These are phyloP conservation scores for Aspergillus pseudotamarii DNA, from an alignment of 2,329 filamentous ascomycete species.

Conservation along the genomic window DNA sequence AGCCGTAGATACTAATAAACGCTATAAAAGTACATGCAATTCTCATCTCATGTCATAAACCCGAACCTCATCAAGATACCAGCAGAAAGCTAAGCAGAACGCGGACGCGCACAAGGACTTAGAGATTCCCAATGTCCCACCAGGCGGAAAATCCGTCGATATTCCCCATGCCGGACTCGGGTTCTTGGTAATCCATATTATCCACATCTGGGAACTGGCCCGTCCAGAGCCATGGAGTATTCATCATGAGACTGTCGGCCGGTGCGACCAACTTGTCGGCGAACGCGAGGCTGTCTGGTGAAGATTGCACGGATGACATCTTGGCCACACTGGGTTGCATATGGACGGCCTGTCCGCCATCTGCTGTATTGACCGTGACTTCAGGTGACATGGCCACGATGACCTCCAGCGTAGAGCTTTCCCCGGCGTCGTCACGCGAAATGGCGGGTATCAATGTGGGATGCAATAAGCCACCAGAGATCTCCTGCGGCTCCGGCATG, in stretches of 20 bases:
- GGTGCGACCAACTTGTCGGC: conserved; percentile 35
- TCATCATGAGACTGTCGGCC: conserved; percentile 38
- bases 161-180: conserved; percentile 31
- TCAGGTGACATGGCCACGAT: conserved; percentile 57
- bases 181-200: conserved; percentile 31
- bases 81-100: neutral
- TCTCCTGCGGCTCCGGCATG: conserved; percentile 39
- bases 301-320: conserved; percentile 4
- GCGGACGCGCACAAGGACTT: neutral
- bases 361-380: conserved; percentile 55
- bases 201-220: conserved; percentile 39
- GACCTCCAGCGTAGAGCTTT: conserved; percentile 49
- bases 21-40: neutral
- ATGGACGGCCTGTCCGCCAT: conserved; percentile 55
- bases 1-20: neutral
- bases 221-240: conserved; percentile 40
- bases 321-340: conserved; percentile 31
- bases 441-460: conserved; percentile 42
- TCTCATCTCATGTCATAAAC: neutral
- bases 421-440: conserved; percentile 35
- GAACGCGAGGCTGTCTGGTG: conserved; percentile 1
- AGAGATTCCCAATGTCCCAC: conserved; percentile 41
- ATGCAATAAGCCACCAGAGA: conserved; percentile 47
- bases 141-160: conserved; percentile 37
- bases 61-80: neutral